Conservation (phyloP, 1,139 yeast species). For the Yamadazyma siamensis region DNA sequence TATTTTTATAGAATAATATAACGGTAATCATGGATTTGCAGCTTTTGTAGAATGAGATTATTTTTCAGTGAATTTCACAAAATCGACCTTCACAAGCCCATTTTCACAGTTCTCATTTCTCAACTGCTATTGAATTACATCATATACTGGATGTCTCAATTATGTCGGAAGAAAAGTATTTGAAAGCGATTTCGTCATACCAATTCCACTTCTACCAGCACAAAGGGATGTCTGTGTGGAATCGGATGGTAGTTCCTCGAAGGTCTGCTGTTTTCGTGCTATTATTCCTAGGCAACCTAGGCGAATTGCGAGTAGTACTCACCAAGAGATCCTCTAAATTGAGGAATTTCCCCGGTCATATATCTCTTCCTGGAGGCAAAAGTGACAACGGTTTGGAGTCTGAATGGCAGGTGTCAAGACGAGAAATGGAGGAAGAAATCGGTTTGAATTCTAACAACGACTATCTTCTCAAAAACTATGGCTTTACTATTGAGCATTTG, state of each 20-base stretch:
- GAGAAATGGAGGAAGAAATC: conserved; percentile 86
- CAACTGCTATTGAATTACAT: too few species aligned
- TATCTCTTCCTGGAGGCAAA: conserved; percentile 87
- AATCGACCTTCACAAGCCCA: too few species aligned
- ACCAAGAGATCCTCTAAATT: conserved; percentile 72
- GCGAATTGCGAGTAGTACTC: conserved; percentile 72
- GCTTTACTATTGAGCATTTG: conserved; percentile 55
- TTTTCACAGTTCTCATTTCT: too few species aligned
- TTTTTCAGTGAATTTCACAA: too few species aligned
- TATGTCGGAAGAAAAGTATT: too few species aligned
- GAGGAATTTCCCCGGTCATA: conserved; percentile 79
- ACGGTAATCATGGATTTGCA: too few species aligned
- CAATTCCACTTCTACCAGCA: conserved; percentile 25
- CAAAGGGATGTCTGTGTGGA: conserved; percentile 49
- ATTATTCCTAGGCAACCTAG: conserved; percentile 64
- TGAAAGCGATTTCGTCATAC: conserved; percentile 21
- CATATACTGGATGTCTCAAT: too few species aligned
- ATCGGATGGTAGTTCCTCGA: conserved; percentile 53
- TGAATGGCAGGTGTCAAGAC: conserved; percentile 68
- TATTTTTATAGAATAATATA: conserved; percentile 4
- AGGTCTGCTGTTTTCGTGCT: conserved; percentile 75
- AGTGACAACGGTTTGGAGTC: conserved; percentile 65
- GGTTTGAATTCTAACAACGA: conserved; percentile 60
- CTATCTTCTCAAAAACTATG: conserved; percentile 40
- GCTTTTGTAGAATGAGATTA: too few species aligned